These are phyloP conservation scores for Castanea mollissima DNA, from an alignment of 306 rosid genomes.

Conservation along the genomic window DNA sequence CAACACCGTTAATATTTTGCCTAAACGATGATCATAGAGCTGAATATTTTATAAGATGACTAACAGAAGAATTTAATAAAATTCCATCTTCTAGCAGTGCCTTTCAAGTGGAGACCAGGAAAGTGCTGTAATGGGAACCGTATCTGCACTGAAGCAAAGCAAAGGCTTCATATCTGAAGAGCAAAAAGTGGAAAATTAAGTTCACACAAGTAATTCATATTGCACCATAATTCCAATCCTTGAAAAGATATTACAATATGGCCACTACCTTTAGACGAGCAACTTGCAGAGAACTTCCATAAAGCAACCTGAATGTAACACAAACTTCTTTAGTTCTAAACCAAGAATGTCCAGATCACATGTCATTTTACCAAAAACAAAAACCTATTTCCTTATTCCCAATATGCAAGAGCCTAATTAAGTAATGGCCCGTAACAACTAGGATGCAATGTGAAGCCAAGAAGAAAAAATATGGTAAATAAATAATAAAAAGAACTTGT, in stretches of 20 bases:
- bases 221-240: slow-evolving; percentile 14
- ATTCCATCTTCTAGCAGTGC: slow-evolving; percentile 34
- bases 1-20: too few relatives aligned
- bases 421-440: neutral
- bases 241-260: slow-evolving; percentile 17
- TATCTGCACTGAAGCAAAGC: slow-evolving; percentile 78
- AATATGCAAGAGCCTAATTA: neutral
- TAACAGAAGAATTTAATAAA: neutral
- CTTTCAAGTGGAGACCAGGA: slow-evolving; percentile 86
- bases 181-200: slow-evolving; percentile 20
- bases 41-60: neutral
- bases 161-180: slow-evolving; percentile 75
- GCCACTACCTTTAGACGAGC: slow-evolving; percentile 56
- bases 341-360: neutral
- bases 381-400: neutral
- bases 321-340: slow-evolving; percentile 27
- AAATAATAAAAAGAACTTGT: slow-evolving; percentile 14
- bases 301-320: slow-evolving; percentile 71
- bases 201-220: slow-evolving; percentile 7
- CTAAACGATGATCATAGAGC: neutral
- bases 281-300: slow-evolving; percentile 71
- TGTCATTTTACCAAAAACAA: neutral
- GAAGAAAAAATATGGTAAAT: slow-evolving; percentile 3
- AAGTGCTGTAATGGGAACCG: slow-evolving; percentile 79
- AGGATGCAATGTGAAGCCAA: slow-evolving; percentile 1